Conservation (phyloP, 129 eudicot genomes). For the Glebionis coronaria region DNA sequence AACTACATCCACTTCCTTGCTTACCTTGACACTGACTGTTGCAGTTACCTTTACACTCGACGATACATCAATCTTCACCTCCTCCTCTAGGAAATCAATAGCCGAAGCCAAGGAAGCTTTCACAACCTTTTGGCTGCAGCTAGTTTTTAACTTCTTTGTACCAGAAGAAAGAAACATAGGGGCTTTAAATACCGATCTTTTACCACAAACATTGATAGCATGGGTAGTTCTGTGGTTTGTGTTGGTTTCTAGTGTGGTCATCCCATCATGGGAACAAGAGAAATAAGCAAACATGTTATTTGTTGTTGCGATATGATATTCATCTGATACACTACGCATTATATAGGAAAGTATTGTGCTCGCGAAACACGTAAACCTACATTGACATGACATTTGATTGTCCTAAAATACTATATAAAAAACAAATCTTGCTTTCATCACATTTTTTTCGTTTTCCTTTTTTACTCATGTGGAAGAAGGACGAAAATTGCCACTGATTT, state of each 20-base stretch:
- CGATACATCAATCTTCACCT: slow-evolving; percentile 38
- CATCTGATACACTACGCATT: background rate
- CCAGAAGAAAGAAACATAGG: slow-evolving; percentile 13
- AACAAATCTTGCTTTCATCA: no score
- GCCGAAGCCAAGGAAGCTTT: slow-evolving; percentile 33
- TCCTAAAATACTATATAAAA: no score
- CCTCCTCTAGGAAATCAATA: slow-evolving; percentile 33
- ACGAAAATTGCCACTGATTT: no score
- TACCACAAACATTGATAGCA: background rate
- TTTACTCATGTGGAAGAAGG: no score
- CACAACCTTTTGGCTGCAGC: slow-evolving; percentile 8
- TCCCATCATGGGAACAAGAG: slow-evolving; percentile 1
- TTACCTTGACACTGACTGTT: slow-evolving; percentile 12
- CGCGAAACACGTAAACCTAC: background rate
- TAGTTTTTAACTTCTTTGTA: slow-evolving; percentile 20
- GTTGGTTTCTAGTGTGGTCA: slow-evolving; percentile 11
- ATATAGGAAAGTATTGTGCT: background rate
- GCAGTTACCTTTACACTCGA: slow-evolving; percentile 29
- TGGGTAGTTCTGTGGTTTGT: slow-evolving; percentile 2
- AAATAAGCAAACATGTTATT: slow-evolving; percentile 21
- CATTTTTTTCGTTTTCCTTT: no score
- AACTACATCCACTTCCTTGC: slow-evolving; percentile 10
- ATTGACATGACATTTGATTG: no score
- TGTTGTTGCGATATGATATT: slow-evolving; percentile 8
- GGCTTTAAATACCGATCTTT: background rate